Percentiles rank a stretch among this genome's conserved stretches.
Conservation (phyloP, 1,284 basidiomycete species). For the Meira nashicola region DNA sequence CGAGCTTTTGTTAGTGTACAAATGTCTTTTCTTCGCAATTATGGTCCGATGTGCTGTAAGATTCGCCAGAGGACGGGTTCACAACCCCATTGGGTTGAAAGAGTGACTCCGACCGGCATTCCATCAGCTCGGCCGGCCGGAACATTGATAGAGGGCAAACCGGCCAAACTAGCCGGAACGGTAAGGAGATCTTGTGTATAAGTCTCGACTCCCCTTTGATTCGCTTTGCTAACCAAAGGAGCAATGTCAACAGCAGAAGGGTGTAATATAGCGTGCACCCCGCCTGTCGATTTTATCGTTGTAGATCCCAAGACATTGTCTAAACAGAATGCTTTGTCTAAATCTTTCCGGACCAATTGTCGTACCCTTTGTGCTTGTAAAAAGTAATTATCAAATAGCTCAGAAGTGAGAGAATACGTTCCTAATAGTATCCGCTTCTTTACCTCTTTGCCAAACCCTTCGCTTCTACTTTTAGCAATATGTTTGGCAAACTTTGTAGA, state of each 20-base stretch:
- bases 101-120: slow-evolving; percentile 80
- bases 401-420: slow-evolving; percentile 75
- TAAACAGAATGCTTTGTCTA: slow-evolving; percentile 65
- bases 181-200: slow-evolving; percentile 92
- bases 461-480: slow-evolving; percentile 54
- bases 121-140: slow-evolving; percentile 57
- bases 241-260: slow-evolving; percentile 56
- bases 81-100: slow-evolving; percentile 85
- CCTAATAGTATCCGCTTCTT: slow-evolving; percentile 83
- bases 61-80: slow-evolving; percentile 66
- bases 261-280: slow-evolving; percentile 75
- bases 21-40: background rate
- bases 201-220: slow-evolving; percentile 1
- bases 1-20: background rate
- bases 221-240: slow-evolving; percentile 23
- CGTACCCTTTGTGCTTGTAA: slow-evolving; percentile 82
- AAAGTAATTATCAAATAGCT: slow-evolving; percentile 94
- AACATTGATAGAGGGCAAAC: slow-evolving; percentile 74
- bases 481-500: background rate
- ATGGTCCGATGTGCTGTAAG: slow-evolving; percentile 55
- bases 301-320: slow-evolving; percentile 47
- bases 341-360: slow-evolving; percentile 67
- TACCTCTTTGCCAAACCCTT: slow-evolving; percentile 77
- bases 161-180: slow-evolving; percentile 83
- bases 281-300: slow-evolving; percentile 53